Base-by-base conservation (phyloP, 441 rosid species). In the Monsonia emarginata region DNA sequence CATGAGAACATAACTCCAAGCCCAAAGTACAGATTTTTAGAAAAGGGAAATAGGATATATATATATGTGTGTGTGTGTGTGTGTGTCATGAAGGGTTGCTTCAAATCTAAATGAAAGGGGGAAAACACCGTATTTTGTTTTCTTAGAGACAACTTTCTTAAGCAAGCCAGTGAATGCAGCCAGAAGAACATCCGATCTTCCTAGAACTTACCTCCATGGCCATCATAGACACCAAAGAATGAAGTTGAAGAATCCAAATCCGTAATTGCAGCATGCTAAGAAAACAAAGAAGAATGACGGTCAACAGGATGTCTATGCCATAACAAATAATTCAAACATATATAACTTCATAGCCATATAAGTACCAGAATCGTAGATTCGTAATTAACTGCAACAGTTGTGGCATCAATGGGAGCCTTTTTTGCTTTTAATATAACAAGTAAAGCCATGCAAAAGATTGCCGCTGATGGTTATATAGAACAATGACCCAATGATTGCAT, bases 171-270 rank as follows among this genome's bases (percentile, higher is more conserved):
- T 42, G n/a, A 42, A 42, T 11, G 9, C 16, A 42, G 10, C 48
- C 0, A 5, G 18, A 13, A 14, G n/a, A 42, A 42, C n/a, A 42
- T 18, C 57, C 7, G 5, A 19, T 19, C 18, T 7, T 50, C 57
- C 25, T 26, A 63, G 69, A 25, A 18, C 82, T 85, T 79, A 93
- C 99, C 99, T 91, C 99, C 99, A 80, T 94, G 99, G 63, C 99
- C 99, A 82, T 94, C 99, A 79, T 86, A 94, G 46, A 94, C 99
- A 73, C 96, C 97, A 70, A 92, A 87, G 88, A 90, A 88, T 3
- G 93, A 86, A 64, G 96, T 87, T 59, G 82, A 79, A 68, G 77
- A 80, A 81, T 90, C 98, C 72, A 90, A 72, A 72, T 88, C 80
- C 78, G 94, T 86, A 65, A 75, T 71, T 61, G 82, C 83, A 67